Evolutionary conservation across 1,139 yeast species (phyloP).

Genomic region (Komagataea norvegica): DNA sequence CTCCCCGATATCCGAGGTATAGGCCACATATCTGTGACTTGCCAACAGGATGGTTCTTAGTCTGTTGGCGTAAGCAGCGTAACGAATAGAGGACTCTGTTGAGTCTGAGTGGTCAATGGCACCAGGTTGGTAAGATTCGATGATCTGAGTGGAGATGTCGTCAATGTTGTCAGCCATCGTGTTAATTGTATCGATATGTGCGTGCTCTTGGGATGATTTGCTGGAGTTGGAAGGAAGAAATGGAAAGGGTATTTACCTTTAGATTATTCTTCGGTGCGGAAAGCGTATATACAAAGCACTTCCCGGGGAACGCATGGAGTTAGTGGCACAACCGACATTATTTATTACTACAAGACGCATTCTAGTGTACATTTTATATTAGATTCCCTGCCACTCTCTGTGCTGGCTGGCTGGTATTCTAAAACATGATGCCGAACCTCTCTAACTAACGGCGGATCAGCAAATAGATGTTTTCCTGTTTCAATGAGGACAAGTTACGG

Average conservation of each 20-base stretch:
- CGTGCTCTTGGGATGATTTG: not conserved
- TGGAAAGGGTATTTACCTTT: no score
- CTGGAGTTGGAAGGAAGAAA: not conserved
- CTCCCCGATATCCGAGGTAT: conserved; percentile 84
- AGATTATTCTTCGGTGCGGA: no score
- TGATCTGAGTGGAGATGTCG: conserved; percentile 6
- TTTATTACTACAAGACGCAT: no score
- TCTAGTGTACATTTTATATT: conserved; percentile 2
- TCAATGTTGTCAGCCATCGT: conserved; percentile 12
- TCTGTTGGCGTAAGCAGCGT: conserved; percentile 79
- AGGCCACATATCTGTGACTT: conserved; percentile 82
- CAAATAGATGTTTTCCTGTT: conserved; percentile 91
- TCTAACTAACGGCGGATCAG: conserved; percentile 56
- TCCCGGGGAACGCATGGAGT: no score
- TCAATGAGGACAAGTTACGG: conserved; percentile 79
- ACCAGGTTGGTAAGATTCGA: conserved; percentile 4
- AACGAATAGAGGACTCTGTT: conserved; percentile 57
- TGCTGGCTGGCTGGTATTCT: not conserved
- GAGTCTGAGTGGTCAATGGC: conserved; percentile 27
- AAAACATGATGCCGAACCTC: not conserved
- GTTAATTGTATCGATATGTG: no score
- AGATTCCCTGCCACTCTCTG: not conserved
- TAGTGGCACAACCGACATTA: no score
- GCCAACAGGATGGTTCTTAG: conserved; percentile 65
- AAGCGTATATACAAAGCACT: no score